A percentile compares a stretch with the other conserved stretches of the same genome.
Conservation (phyloP, 495 filamentous ascomycete species). For the Penicillium steckii region DNA sequence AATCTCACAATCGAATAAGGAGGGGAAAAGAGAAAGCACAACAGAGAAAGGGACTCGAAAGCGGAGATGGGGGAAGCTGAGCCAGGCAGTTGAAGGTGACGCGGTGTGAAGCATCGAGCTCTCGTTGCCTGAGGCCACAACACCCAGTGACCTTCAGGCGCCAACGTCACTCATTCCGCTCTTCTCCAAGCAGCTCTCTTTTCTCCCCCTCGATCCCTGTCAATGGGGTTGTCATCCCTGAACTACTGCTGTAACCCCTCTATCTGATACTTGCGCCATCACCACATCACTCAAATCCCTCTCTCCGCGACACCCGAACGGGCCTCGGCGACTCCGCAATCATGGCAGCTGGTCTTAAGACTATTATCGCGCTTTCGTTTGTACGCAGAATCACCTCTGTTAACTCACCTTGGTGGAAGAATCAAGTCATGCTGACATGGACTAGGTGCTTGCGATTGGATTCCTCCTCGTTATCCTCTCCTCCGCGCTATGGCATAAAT, state of each 20-base stretch:
- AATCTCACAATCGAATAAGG: conserved; percentile 7
- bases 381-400: conserved; percentile 45
- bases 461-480: conserved; percentile 99
- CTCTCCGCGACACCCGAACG: conserved; percentile 11
- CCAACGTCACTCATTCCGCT: conserved; percentile 35
- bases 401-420: background rate
- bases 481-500: conserved; percentile 88
- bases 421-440: conserved; percentile 11
- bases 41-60: conserved; percentile 12
- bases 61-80: conserved; percentile 27
- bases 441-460: conserved; percentile 88
- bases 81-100: conserved; percentile 33
- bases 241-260: conserved; percentile 3
- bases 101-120: conserved; percentile 36
- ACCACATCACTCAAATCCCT: background rate
- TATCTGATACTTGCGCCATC: conserved; percentile 2
- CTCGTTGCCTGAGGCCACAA: conserved; percentile 38
- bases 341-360: conserved; percentile 93
- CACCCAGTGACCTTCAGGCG: conserved; percentile 33
- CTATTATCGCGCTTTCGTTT: conserved; percentile 98
- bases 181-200: conserved; percentile 8
- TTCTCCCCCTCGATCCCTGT: conserved; percentile 12
- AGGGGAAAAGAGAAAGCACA: conserved; percentile 22
- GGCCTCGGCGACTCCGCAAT: conserved; percentile 37
- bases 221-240: conserved; percentile 21